Evolutionary conservation across 2,329 filamentous ascomycete genomes (phyloP), one percentile per base, ranked within the genome.

Genomic region (Alternaria consortialis): DNA sequence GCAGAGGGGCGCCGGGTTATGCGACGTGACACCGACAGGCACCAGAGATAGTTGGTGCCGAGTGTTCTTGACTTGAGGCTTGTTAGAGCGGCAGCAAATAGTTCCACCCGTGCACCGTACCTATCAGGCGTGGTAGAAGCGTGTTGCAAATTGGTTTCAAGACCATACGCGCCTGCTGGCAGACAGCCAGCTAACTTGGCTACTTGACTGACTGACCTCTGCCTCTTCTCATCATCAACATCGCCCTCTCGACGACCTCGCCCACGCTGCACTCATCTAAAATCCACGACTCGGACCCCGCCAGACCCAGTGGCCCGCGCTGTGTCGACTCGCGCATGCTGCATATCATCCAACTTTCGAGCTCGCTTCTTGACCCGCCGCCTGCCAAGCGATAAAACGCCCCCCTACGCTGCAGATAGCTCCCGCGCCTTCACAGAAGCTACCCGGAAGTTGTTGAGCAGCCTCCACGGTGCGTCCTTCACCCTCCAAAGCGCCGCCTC

Each of bases 381-480:
- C 67, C 62, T 44, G 74, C 74, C 75, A 77, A 76, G 75, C 74
- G 64, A 74, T 70, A 73, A 72, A 73, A 70, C 68, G 66, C 72
- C 69, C 72, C 58, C 74, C 70, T 70, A 66, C 71, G 66, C 74
- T 74, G 72, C 74, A 75, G 68, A 63, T 72, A 71, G 69, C 72
- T 72, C 61, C 67, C 67, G 68, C 60, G 60, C 59, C 15, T 57
- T 51, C 51, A 57, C 68, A 62, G 55, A 60, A 68, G 65, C 73
- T 67, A 56, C 64, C 54, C 59, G 53, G 56, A 65, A 56, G 48
- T 60, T 55, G 56, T 61, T 55, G 57, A 60, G 39, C 56, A 39
- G 58, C 58, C 66, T 64, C 62, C 60, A 62, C 66, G 60, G 66
- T 71, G 62, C 64, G 64, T 65, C 58, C 50, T 58, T 51, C 47